Conservation (phyloP, 78 protist species). For the Creolimax fragrantissima region DNA sequence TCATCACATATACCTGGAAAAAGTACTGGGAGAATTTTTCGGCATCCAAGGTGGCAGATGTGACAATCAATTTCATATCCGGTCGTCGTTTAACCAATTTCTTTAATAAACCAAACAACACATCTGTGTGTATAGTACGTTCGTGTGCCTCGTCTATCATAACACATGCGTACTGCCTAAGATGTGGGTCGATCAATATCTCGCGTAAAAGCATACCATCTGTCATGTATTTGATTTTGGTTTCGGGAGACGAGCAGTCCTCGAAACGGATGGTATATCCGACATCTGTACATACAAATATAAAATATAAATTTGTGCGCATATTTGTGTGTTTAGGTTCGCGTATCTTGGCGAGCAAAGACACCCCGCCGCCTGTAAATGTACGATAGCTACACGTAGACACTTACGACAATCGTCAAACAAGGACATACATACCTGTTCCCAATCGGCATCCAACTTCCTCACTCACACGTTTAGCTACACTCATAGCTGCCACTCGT, state of each 20-base stretch:
- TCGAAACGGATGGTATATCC: conserved; percentile 98
- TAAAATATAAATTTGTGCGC: neutral
- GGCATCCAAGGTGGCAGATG: conserved; percentile 97
- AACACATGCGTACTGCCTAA: conserved; percentile 33
- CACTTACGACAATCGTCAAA: neutral
- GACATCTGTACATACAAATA: conserved; percentile 54
- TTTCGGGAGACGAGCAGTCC: conserved; percentile 81
- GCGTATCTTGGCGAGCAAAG: neutral
- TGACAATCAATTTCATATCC: conserved; percentile 86
- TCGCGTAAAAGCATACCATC: conserved; percentile 57
- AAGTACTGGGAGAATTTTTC: conserved; percentile 91
- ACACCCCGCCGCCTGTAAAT: too few species aligned
- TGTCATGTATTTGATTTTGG: conserved; percentile 97
- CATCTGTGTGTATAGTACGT: conserved; percentile 95
- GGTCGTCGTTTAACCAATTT: conserved; percentile 43
- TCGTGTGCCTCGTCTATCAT: conserved; percentile 99
- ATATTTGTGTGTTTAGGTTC: neutral
- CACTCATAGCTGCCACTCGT: conserved; percentile 97
- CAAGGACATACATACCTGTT: neutral
- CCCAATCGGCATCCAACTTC: conserved; percentile 95
- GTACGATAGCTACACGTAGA: neutral
- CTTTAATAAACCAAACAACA: conserved; percentile 94
- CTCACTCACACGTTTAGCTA: conserved; percentile 97
- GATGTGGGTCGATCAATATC: neutral
- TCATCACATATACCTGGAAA: too few species aligned